These are phyloP conservation scores for Alternaria sp. DNA, from an alignment of 2,329 filamentous ascomycete genomes.

Conservation along the genomic window DNA sequence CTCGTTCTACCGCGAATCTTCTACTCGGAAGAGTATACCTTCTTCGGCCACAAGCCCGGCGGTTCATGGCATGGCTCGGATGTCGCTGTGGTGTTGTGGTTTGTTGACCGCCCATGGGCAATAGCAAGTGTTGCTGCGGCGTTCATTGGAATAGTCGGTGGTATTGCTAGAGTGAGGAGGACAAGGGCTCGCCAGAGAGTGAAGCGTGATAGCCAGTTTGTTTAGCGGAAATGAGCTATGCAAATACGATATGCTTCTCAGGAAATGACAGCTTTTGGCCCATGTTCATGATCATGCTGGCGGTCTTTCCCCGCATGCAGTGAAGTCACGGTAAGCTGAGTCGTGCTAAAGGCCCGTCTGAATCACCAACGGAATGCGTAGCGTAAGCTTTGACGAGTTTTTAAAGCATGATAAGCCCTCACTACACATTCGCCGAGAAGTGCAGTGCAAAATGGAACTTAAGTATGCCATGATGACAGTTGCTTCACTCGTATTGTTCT, in stretches of 20 bases:
- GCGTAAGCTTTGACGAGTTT: not conserved
- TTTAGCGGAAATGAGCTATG: not conserved
- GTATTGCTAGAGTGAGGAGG: not conserved
- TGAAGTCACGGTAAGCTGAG: not conserved
- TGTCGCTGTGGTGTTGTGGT: constrained; percentile 37
- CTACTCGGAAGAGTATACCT: constrained; percentile 38
- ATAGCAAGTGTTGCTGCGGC: constrained; percentile 3
- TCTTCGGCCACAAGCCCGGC: constrained; percentile 40
- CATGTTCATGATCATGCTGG: not conserved
- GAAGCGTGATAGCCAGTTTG: not conserved
- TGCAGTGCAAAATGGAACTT: not conserved
- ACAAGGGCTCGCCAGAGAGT: not conserved
- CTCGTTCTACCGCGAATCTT: constrained; percentile 34
- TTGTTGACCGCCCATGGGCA: constrained; percentile 20
- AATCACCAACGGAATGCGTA: not conserved
- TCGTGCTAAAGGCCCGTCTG: not conserved
- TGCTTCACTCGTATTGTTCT: not conserved
- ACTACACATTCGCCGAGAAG: not conserved
- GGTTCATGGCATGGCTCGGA: constrained; percentile 42
- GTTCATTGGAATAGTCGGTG: not conserved
- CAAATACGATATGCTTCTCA: not conserved
- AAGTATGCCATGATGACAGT: not conserved
- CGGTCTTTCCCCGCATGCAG: not conserved
- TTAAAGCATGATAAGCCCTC: not conserved
- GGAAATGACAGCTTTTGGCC: not conserved